A percentile compares a stretch with the other conserved stretches of the same genome.
phyloP scores from a whole-genome alignment of 2,329 filamentous ascomycete species.

The Coniochaeta pulveracea region DNA sequence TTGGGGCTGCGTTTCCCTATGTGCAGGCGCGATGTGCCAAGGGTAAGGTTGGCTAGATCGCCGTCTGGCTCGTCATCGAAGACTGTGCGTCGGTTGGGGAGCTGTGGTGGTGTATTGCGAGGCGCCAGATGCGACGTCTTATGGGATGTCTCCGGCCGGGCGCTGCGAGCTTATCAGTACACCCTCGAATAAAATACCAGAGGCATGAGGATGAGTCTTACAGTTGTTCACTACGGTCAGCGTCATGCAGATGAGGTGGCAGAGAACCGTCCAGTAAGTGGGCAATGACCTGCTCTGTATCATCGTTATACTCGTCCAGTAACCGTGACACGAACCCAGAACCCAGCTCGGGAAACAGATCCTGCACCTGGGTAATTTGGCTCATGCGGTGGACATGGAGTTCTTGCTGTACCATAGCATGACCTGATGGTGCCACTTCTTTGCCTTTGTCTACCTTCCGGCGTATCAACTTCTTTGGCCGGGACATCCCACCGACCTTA shows the following conservation, averaged over 20 bases:
- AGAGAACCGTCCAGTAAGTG: conserved; percentile 72
- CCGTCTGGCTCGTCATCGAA: conserved; percentile 77
- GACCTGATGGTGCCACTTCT: conserved; percentile 24
- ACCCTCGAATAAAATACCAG: conserved; percentile 5
- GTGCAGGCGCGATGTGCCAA: conserved; percentile 58
- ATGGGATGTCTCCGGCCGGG: conserved; percentile 6
- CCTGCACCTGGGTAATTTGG: conserved; percentile 80
- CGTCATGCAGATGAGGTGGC: conserved; percentile 51
- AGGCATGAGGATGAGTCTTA: conserved; percentile 17
- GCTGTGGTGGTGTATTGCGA: conserved; percentile 42
- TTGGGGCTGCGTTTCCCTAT: conserved; percentile 60
- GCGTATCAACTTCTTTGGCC: conserved; percentile 37
- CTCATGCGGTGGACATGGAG: conserved; percentile 75
- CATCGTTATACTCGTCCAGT: conserved; percentile 66
- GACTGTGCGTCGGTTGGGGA: conserved; percentile 56
- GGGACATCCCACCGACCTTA: conserved; percentile 38
- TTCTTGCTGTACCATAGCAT: conserved; percentile 27
- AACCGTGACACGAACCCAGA: conserved; percentile 71
- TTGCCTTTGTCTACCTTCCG: conserved; percentile 59
- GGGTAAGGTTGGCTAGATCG: conserved; percentile 61
- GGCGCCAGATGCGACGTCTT: conserved; percentile 33
- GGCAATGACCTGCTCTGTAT: conserved; percentile 69
- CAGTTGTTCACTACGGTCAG: conserved; percentile 55
- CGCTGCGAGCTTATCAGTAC: conserved; percentile 1
- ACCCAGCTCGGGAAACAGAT: conserved; percentile 81